Evolutionary conservation across 176 grass and related monocot species (phyloP), one percentile per base, ranked within the genome.

Genomic region (Poa pratensis): DNA sequence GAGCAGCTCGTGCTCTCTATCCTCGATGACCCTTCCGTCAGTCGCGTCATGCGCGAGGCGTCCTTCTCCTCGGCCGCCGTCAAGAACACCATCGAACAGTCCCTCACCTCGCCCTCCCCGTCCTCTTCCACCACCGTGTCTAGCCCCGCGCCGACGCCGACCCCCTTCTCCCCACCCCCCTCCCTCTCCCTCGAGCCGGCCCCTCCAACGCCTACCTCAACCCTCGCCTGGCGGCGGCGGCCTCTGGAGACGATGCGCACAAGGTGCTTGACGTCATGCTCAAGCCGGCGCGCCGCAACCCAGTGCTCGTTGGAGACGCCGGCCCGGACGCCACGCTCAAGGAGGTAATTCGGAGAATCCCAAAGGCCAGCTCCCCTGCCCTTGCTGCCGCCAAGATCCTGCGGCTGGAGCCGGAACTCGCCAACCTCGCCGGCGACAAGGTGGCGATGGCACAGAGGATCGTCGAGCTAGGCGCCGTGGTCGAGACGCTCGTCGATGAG

Each of bases 21-120:
- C 61, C 91, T 97, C 71, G 95, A 97, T 1, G 95, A 97, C 82
- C 95, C 95, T 4, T 97, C 95, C 59, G 92, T 97, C 58, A 94
- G 92, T 65, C 88, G 95, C 89, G 95, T 97, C 85, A 94, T 97
- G 95, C 92, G 95, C 43, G 95, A 97, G 92, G 95, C 95, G 9
- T 93, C 90, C 32, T 93, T 97, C 87, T 92, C 91, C 15, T 93
- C 92, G 30, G 57, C 95, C 5, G 85, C 90, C 16, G 90, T 97
- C 19, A 97, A 97, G 84, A 57, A 93, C 70, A 87, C 82, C 66
- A 80, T 97, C 77, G 92, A 97, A 75, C 90, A 91, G 78, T 90
- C 88, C 16, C 87, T 97, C 61, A 55, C 85, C 52, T 83, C 94
- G 20, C 80, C 90, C 70, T 87, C 94, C 3, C 48, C 80, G 18